Base-by-base conservation (phyloP, 306 rosid species). In the Rosa lucieae region DNA sequence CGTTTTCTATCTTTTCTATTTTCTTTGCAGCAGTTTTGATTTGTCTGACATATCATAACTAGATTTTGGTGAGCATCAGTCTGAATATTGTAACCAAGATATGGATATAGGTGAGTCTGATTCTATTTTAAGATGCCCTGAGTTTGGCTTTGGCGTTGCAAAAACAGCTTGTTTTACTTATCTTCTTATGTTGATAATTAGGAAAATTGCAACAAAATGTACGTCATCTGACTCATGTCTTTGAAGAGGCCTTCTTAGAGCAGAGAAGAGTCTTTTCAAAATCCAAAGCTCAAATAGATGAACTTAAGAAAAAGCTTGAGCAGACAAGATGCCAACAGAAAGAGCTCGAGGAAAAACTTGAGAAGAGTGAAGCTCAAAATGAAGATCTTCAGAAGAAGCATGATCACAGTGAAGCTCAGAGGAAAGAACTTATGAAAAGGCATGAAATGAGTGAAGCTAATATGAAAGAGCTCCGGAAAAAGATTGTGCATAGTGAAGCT, bases 211-310 rank as follows among this genome's bases (percentile, higher is more conserved):
- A 82, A 82, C 78, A 85, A 84, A 67, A 12, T 12, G 82, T 80
- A 3, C 86, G 37, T 32, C 37, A 32, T 32, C 37, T 32, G 37
- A 32, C 75, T 3, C 65, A 82, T 59, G 69, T 66, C 63, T 59
- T 78, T 56, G 77, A 84, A 81, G 76, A 56, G 39, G 73, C 87
- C 70, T 68, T 71, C 58, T 73, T 47, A 66, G 88, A 82, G 52
- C 89, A 89, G 72, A 85, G 88, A n/a, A 69, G 56, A 73, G 80
- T 75, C 61, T 35, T 55, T 89, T 85, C 84, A 74, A 53, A 20
- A 6, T 73, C 17, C 8, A n/a, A 53, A 18, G 8, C 17, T 37
- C 44, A 73, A 52, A 20, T 15, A 6, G 17, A 29, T 52, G 76
- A 13, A 9, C 26, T 10, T 23, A 37, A 52, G 48, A 52, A 37